Evolutionary conservation across 1,284 basidiomycete genomes (phyloP).

Genomic region (Pascua guehoae): DNA sequence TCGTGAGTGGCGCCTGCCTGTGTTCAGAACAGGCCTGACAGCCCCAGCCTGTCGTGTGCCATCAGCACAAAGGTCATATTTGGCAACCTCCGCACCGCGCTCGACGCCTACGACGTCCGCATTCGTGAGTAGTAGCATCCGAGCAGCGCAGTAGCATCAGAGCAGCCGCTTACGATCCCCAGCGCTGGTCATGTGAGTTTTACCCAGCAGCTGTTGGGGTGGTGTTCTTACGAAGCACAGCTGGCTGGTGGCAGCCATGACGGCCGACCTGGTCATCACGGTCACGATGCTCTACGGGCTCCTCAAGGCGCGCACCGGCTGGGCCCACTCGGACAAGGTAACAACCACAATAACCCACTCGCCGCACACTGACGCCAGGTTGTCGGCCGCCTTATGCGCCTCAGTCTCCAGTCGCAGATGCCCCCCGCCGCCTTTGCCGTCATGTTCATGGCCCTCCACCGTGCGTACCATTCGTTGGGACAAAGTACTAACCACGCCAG

Average conservation of each 20-base stretch:
- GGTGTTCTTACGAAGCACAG: too few relatives aligned
- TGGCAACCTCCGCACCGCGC: too few relatives aligned
- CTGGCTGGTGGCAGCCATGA: constrained; percentile 25
- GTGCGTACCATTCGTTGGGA: constrained; percentile 4
- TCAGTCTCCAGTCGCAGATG: constrained; percentile 30
- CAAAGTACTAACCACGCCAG: constrained; percentile 1
- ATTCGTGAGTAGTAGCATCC: too few relatives aligned
- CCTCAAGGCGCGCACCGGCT: constrained; percentile 24
- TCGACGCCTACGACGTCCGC: too few relatives aligned
- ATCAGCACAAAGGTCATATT: too few relatives aligned
- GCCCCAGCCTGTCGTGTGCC: too few relatives aligned
- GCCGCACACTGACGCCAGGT: constrained; percentile 5
- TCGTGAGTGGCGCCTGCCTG: too few relatives aligned
- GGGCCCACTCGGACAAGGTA: constrained; percentile 27
- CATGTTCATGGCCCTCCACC: constrained; percentile 22
- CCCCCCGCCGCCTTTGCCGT: constrained; percentile 24
- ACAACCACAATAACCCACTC: background rate
- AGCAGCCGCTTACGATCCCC: too few relatives aligned
- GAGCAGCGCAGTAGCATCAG: too few relatives aligned
- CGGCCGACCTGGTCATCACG: constrained; percentile 31
- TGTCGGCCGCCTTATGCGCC: constrained; percentile 24
- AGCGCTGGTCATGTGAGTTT: too few relatives aligned
- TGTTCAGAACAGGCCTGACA: too few relatives aligned
- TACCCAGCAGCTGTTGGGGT: too few relatives aligned
- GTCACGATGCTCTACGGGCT: constrained; percentile 24